Evolutionary conservation across 2,329 filamentous ascomycete species (phyloP).

Genomic region (Aspergillus quadricinctus): DNA sequence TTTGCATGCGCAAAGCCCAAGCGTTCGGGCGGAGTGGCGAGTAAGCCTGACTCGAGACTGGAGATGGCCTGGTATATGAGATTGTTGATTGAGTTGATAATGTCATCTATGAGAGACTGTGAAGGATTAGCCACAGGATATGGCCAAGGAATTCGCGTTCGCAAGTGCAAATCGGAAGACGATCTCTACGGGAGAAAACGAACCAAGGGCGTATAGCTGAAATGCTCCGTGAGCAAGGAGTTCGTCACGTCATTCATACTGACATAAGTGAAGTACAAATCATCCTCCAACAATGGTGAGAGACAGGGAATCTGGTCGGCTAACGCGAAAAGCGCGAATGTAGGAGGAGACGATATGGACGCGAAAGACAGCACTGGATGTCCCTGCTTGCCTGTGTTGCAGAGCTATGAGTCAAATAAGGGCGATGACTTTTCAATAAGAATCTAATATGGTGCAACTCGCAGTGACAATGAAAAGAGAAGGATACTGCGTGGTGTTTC

Average conservation of each 20-base stretch:
- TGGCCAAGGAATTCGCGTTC: background rate
- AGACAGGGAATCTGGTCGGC: background rate
- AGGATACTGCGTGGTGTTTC: background rate
- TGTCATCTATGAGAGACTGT: constrained; percentile 91
- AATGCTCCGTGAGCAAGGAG: constrained; percentile 84
- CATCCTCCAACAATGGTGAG: constrained; percentile 5
- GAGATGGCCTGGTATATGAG: constrained; percentile 86
- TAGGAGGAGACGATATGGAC: background rate
- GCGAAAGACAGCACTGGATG: background rate
- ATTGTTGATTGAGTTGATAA: constrained; percentile 95
- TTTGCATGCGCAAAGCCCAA: constrained; percentile 68
- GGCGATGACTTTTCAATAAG: background rate
- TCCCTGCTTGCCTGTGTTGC: background rate
- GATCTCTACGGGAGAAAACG: constrained; percentile 30
- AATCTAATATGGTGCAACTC: background rate
- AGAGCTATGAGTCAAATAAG: background rate
- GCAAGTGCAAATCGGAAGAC: background rate
- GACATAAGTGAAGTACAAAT: constrained; percentile 9
- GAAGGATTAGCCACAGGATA: constrained; percentile 13
- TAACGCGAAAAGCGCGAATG: constrained; percentile 12
- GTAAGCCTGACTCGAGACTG: constrained; percentile 77
- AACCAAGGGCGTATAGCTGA: constrained; percentile 89
- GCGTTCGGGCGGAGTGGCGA: constrained; percentile 65
- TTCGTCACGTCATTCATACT: constrained; percentile 43
- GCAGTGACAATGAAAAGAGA: background rate